Base-by-base conservation (phyloP, 805 yeast species). In the Nakazawaea molendinolei region DNA sequence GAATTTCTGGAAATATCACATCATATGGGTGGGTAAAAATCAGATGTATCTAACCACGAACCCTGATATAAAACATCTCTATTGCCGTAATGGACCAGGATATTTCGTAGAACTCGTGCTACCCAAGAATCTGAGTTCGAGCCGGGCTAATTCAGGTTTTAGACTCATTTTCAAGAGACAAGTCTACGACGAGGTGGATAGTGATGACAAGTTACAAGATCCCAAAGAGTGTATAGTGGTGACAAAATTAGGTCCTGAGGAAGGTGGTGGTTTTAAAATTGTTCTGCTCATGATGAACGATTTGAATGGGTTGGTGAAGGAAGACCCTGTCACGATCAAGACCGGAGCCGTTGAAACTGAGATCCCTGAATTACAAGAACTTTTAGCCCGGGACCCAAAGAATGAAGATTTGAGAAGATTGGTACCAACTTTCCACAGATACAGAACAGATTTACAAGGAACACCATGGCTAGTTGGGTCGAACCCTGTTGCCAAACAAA, bases 1-100 rank as follows among this genome's bases (percentile, higher is more conserved):
- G 25, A 34, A 64, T 13, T 71, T 65, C 44, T 77, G 80, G 78
- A 79, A 78, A 49, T 81, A 79, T 47, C 87, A 81, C 49, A 58
- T 79, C 5, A 50, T 75, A 17, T 67, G 63, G 36, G 58, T 75
- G 34, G 76, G 77, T 8, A 65, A 63, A 26, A 31, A 40, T 23
- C 77, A 72, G 44, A 56, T 76, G 31, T 79, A 78, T 49, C 49
- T 80, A 31, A 70, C 86, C 1, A 80, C 89, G 0, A 80, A 76
- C 45, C 87, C 87, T 0, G 77, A 75, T 16, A 54, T 63, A 14
- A 67, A 71, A 42, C 86, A 80, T 50, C 52, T 72, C 24, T 70
- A 67, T 44, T 71, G 81, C 36, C 59, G 82, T 22, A 63, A 66
- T 44, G 84, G 76, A 0, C 86, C 86, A 0, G 76, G 84, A 3